These are phyloP conservation scores for Nicotiana knightiana DNA, from an alignment of 257 asterid species.

Conservation along the genomic window DNA sequence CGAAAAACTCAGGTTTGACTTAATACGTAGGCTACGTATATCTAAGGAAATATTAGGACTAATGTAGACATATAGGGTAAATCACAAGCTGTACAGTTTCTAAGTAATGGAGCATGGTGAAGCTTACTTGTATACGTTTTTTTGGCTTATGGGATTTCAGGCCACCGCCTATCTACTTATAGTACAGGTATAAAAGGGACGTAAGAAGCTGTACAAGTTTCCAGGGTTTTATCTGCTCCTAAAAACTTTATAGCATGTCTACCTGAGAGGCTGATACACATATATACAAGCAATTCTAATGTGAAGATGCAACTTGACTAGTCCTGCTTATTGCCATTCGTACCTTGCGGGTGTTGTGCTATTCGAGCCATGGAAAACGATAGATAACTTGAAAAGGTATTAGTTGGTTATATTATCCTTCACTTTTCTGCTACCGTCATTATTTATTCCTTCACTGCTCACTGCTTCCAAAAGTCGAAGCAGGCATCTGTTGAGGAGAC, in stretches of 20 bases:
- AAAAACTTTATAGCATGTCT: neutral
- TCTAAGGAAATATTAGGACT: neutral
- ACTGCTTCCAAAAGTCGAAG: constrained; percentile 70
- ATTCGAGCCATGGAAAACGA: neutral
- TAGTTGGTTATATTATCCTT: neutral
- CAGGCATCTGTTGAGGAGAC: constrained; percentile 81
- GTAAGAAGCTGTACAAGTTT: neutral
- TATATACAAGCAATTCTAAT: constrained; percentile 8
- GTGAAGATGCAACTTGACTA: neutral
- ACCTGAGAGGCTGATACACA: neutral
- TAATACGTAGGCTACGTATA: neutral
- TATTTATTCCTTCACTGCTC: constrained; percentile 33
- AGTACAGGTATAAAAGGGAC: neutral
- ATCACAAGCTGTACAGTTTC: constrained; percentile 2
- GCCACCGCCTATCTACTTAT: constrained; percentile 8
- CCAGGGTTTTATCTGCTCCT: neutral
- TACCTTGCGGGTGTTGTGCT: neutral
- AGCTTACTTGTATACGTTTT: neutral
- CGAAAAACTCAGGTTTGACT: neutral
- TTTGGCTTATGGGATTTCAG: neutral
- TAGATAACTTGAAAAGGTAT: neutral
- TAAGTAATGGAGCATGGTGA: neutral
- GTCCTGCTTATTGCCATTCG: neutral
- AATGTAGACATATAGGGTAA: neutral
- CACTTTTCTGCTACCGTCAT: constrained; percentile 3